Percentiles rank a stretch among this genome's conserved stretches.
Conservation (phyloP, 768 basidiomycete genomes). For the Termitomyces heimii region DNA sequence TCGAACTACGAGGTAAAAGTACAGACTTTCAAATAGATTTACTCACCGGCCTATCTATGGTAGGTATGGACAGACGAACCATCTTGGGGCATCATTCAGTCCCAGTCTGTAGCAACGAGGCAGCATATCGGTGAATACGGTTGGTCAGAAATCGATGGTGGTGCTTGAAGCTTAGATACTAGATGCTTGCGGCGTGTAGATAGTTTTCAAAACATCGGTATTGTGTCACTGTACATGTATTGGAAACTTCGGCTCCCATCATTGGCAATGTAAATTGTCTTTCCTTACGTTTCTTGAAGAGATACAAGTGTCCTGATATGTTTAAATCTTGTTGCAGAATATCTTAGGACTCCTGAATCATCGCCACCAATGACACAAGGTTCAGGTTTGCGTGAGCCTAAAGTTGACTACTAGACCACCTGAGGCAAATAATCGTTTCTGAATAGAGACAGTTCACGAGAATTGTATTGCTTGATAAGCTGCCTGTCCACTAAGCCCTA, state of each 20-base stretch:
- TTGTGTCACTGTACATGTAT: not conserved
- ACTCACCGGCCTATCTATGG: not conserved
- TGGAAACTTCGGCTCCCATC: not conserved
- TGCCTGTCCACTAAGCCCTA: too few relatives aligned
- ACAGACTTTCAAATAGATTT: not conserved
- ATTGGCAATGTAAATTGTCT: too few relatives aligned
- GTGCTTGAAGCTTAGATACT: slow-evolving; percentile 2
- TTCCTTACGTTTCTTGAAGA: too few relatives aligned
- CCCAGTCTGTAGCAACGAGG: slow-evolving; percentile 16
- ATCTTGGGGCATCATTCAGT: slow-evolving; percentile 16
- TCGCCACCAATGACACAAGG: too few relatives aligned
- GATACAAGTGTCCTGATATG: too few relatives aligned
- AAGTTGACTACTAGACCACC: too few relatives aligned
- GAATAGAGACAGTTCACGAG: too few relatives aligned
- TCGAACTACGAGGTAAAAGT: slow-evolving; percentile 18
- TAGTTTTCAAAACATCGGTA: not conserved
- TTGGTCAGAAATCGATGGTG: slow-evolving; percentile 20
- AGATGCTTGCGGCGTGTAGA: not conserved
- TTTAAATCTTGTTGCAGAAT: too few relatives aligned
- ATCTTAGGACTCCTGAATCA: too few relatives aligned
- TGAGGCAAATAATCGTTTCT: too few relatives aligned
- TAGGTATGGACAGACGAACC: slow-evolving; percentile 23
- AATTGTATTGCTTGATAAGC: too few relatives aligned
- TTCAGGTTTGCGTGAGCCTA: too few relatives aligned
- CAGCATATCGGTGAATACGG: slow-evolving; percentile 17